Evolutionary conservation across 225 moss, liverwort and hornwort genomes (phyloP).

Genomic region (Straminergon stramineum): DNA sequence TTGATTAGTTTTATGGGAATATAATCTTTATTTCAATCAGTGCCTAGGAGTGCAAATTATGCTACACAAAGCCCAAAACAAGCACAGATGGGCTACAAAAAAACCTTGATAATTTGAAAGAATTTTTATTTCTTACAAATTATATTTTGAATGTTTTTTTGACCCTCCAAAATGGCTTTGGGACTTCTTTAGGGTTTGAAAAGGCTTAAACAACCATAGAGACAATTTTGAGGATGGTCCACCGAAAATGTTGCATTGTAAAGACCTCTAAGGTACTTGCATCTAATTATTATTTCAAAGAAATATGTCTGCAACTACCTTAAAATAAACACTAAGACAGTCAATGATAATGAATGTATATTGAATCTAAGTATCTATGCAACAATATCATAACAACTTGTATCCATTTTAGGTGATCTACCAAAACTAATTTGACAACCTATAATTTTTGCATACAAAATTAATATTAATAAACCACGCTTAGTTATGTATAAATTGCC

Average conservation of each 20-base stretch:
- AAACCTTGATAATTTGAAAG: no score
- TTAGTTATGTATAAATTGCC: fast-evolving
- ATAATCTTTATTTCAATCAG: background rate
- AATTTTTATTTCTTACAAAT: no score
- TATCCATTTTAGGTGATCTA: background rate
- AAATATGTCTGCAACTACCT: no score
- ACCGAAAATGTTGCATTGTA: background rate
- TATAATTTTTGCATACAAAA: background rate
- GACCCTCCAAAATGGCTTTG: no score
- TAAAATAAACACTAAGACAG: background rate
- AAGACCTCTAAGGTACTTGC: background rate
- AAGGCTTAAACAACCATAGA: background rate
- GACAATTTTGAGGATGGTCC: background rate
- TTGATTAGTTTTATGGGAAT: fast-evolving
- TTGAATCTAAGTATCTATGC: background rate
- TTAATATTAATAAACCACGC: background rate
- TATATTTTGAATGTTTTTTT: no score
- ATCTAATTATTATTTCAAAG: no score
- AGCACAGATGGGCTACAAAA: no score
- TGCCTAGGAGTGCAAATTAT: fast-evolving
- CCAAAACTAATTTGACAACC: background rate
- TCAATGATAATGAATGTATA: background rate
- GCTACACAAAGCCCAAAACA: background rate
- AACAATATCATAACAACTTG: background rate
- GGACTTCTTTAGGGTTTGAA: fast-evolving